Percentiles rank a stretch among this genome's conserved stretches.
Evolutionary conservation across 345 rosid genomes (phyloP).

Genomic region (Salix arbutifolia): DNA sequence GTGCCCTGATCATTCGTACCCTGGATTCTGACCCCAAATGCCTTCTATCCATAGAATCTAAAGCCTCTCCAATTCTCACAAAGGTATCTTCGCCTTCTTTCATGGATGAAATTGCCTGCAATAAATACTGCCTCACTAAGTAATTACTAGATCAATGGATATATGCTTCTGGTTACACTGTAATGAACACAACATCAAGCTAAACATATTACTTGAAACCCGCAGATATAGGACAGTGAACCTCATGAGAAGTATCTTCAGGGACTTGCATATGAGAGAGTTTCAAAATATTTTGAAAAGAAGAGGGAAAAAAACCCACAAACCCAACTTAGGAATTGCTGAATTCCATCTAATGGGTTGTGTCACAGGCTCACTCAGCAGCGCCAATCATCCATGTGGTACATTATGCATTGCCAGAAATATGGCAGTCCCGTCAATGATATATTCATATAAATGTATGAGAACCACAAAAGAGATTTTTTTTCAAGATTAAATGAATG

Average conservation of each 20-base stretch:
- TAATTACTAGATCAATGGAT: not conserved
- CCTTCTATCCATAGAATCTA: constrained; percentile 49
- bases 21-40: constrained; percentile 38
- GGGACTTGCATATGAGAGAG: too few relatives aligned
- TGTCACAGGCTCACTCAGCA: not conserved
- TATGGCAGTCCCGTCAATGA: not conserved
- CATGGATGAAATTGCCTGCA: constrained; percentile 66
- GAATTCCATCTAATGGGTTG: not conserved
- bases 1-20: constrained; percentile 25
- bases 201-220: not conserved
- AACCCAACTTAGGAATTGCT: not conserved
- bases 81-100: constrained; percentile 79
- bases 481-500: not conserved
- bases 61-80: constrained; percentile 55
- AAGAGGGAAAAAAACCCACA: too few relatives aligned
- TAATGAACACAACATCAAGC: not conserved
- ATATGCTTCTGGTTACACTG: not conserved
- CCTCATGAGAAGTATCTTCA: too few relatives aligned
- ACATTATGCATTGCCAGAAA: not conserved
- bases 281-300: too few relatives aligned
- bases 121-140: constrained; percentile 9
- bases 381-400: not conserved
- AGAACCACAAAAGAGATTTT: not conserved
- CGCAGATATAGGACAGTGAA: too few relatives aligned
- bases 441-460: not conserved